Evolutionary conservation across 805 yeast genomes (phyloP), one percentile per base, ranked within the genome.

Genomic region (Nakazawaea anatomiae): DNA sequence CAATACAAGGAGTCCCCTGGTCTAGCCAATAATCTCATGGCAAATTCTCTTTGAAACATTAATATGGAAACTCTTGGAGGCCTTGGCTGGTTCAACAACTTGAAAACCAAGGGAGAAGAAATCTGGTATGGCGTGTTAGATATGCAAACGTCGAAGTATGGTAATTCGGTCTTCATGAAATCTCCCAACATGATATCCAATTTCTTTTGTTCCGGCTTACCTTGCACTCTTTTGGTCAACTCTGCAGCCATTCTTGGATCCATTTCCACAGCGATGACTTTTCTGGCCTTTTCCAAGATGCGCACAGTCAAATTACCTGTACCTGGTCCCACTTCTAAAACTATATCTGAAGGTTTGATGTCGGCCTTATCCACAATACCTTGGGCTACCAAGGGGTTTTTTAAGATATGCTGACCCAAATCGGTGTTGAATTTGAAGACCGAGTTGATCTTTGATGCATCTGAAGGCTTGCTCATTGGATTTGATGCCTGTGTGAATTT

Each of bases 161-260:
- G 98, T 51, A 94, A 72, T 44, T 94, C 97, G 2, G 96, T 83
- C 69, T 94, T 94, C 82, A 94, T 92, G 66, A 90, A 91, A 70
- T 94, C 99, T 18, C 99, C 99, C 56, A 94, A 75, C 61, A 92
- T 71, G 53, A 94, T 89, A 56, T 94, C 98, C 51, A 94, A 74
- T 65, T 90, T 91, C 70, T 89, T 89, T 66, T 90, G 94, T 51
- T 79, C 85, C 1, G 97, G 91, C n/a, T 95, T 92, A 10, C 97
- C 97, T 62, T 89, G 97, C 12, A 94, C 98, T 74, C 99, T 85
- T 67, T 94, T 94, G 9, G 97, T 89, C 60, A 94, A 75, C 69
- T 94, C 99, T 0, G 98, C 98, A 2, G 98, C 99, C 99, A 94
- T 94, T 71, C 97, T 77, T n/a, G 99, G 99, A 71, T 94, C 99